Base-by-base conservation (phyloP, 163 green algal species). In the Scenedesmus sp. region DNA sequence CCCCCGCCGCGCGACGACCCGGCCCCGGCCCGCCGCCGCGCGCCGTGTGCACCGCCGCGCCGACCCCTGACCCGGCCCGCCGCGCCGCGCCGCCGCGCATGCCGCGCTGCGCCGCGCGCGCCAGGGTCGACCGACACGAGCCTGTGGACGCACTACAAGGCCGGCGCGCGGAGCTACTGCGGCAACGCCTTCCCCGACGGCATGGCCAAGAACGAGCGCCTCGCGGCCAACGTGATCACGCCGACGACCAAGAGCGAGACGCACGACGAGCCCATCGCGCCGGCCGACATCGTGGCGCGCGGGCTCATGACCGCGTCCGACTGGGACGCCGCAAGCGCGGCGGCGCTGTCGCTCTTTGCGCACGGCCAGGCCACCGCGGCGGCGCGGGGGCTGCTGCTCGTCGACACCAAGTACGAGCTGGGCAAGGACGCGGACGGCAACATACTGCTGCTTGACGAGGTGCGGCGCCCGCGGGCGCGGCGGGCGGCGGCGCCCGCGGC, bases 361-460 rank as follows among this genome's bases (percentile, higher is more conserved):
- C 95, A 94, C 87, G 95, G 96, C 2, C 95, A 98, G 85, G n/a
- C 84, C 18, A 84, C 95, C 72, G 96, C 96, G 29, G 84, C 86
- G 5, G 82, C 90, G 70, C 84, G 93, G 0, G 96, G 95, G 0
- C 88, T 99, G 77, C 85, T 99, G 67, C 92, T 99, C 51, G 96
- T 99, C 69, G 96, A 99, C 85, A 99, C 96, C 63, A 99, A 99
- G 85, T 98, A 98, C 63, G 94, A 98, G 80, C 96, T 98, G 85
- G 94, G 94, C 26, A 92, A 90, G 69, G 91, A 94, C 48, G 77
- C 81, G 0, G 74, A 94, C 6, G 95, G 95, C 29, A 90, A 83
- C 48, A 94, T 98, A 63, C 36, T 92, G 50, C 78, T 98, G 28
- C 86, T 98, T 26, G 95, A 98, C 63, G 95, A 98, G 81, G 83